Conservation (phyloP, 148 eudicot species). For the Vaccinium myrtillus region DNA sequence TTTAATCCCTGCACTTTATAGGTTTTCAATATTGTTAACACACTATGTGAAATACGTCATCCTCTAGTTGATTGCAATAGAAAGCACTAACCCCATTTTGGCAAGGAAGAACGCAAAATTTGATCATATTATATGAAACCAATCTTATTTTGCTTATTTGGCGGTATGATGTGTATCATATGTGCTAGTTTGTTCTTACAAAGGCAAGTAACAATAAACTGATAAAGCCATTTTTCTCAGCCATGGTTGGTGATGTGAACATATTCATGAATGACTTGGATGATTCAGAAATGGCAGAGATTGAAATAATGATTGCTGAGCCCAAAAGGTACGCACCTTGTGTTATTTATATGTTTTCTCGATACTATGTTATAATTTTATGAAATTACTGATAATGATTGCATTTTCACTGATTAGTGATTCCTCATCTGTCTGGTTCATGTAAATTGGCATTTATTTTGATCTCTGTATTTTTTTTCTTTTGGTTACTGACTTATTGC, state of each 20-base stretch:
- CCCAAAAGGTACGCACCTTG: constrained; percentile 43
- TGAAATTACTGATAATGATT: neutral
- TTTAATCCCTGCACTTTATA: neutral
- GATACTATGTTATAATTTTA: neutral
- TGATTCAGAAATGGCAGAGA: constrained; percentile 68
- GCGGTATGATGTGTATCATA: neutral
- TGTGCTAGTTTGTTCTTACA: neutral
- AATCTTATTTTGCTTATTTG: neutral
- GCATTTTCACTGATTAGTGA: neutral
- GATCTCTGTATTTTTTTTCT: neutral
- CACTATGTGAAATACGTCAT: neutral
- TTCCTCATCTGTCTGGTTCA: neutral
- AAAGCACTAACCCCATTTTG: neutral
- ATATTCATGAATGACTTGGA: constrained; percentile 92
- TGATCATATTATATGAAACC: neutral
- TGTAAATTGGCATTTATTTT: neutral
- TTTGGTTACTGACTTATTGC: neutral
- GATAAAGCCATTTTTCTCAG: constrained; percentile 14
- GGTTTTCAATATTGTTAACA: neutral
- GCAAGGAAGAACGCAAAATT: neutral
- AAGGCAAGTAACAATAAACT: neutral
- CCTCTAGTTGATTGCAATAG: neutral
- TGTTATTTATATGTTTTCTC: neutral
- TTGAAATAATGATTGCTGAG: constrained; percentile 97
- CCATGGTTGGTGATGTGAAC: constrained; percentile 89